A percentile compares a stretch with the other conserved stretches of the same genome.
These are phyloP conservation scores for Sclerotiophoma versabilis DNA, from an alignment of 2,329 filamentous ascomycete genomes.

Conservation along the genomic window DNA sequence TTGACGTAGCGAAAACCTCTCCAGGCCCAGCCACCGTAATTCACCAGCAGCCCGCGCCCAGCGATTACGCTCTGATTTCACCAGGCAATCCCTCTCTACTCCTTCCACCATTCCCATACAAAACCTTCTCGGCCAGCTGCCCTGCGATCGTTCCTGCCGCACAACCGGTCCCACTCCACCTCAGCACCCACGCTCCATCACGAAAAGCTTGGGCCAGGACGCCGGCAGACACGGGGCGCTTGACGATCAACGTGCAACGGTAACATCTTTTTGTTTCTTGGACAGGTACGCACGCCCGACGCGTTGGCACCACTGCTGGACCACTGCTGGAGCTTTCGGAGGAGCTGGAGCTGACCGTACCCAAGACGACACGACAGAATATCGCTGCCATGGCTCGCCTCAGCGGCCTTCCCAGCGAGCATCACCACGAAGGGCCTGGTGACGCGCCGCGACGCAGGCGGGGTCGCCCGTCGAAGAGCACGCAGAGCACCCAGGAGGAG, in stretches of 20 bases:
- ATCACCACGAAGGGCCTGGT: conserved; percentile 45
- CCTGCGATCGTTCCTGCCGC: conserved; percentile 8
- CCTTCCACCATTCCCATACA: conserved; percentile 3
- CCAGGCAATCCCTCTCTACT: conserved; percentile 8
- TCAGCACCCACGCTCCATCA: neutral
- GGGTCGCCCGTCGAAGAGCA: conserved; percentile 38
- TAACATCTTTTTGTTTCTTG: conserved; percentile 20
- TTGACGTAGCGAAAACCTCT: conserved; percentile 19
- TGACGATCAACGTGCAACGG: conserved; percentile 7
- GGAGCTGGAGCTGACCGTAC: conserved; percentile 1
- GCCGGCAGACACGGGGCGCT: conserved; percentile 14
- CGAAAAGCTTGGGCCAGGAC: conserved; percentile 11
- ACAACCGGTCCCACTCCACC: conserved; percentile 1
- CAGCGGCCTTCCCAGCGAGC: conserved; percentile 45
- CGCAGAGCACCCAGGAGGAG: conserved; percentile 25
- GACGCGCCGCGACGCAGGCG: conserved; percentile 43
- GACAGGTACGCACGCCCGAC: conserved; percentile 10
- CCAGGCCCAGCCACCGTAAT: conserved; percentile 17
- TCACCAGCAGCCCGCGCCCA: conserved; percentile 13
- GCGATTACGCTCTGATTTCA: conserved; percentile 5
- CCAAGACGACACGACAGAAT: conserved; percentile 8
- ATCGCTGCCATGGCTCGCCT: conserved; percentile 42
- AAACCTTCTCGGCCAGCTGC: conserved; percentile 10
- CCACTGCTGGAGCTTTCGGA: neutral
- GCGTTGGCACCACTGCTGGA: conserved; percentile 4